phyloP scores from a whole-genome alignment of 1,284 basidiomycete species.

The Trichosporon ovoides region DNA sequence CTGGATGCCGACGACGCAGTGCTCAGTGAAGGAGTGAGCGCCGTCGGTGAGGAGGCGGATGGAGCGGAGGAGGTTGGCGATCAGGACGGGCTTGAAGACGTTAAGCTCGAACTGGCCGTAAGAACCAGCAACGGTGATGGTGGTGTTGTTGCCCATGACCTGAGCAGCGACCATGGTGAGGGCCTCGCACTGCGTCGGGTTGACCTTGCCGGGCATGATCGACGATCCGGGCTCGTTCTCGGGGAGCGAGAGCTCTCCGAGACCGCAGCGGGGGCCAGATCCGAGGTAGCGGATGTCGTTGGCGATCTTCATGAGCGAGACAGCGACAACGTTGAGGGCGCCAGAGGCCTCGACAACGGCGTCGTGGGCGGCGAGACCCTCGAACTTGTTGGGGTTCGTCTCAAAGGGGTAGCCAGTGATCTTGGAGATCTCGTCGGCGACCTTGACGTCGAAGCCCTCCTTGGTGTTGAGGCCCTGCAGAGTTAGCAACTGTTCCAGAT shows the following conservation, averaged over 20 bases:
- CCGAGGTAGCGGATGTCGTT: conserved; percentile 98
- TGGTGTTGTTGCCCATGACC: conserved; percentile 96
- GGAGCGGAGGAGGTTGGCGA: conserved; percentile 79
- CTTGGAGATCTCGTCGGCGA: conserved; percentile 87
- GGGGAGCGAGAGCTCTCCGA: conserved; percentile 89
- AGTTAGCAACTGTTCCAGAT: conserved; percentile 35
- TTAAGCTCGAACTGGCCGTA: conserved; percentile 99
- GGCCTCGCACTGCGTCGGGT: conserved; percentile 99
- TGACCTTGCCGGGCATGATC: conserved; percentile 99
- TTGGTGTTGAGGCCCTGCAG: conserved; percentile 84
- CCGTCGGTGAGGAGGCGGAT: conserved; percentile 92
- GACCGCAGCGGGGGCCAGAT: conserved; percentile 93
- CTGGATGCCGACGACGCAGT: conserved; percentile 89
- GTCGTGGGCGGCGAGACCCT: conserved; percentile 94
- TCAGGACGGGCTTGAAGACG: conserved; percentile 96
- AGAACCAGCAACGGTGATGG: conserved; percentile 86
- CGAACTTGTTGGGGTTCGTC: conserved; percentile 99
- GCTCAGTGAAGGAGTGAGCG: conserved; percentile 86
- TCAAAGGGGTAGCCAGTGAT: conserved; percentile 86
- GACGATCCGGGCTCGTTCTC: conserved; percentile 99
- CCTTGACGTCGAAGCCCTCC: conserved; percentile 91
- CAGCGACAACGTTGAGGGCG: conserved; percentile 89
- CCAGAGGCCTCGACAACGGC: conserved; percentile 96
- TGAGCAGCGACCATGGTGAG: conserved; percentile 98
- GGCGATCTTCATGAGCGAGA: conserved; percentile 98